Evolutionary conservation across 179 eudicot genomes (phyloP).

Genomic region (Beta macrorhiza): DNA sequence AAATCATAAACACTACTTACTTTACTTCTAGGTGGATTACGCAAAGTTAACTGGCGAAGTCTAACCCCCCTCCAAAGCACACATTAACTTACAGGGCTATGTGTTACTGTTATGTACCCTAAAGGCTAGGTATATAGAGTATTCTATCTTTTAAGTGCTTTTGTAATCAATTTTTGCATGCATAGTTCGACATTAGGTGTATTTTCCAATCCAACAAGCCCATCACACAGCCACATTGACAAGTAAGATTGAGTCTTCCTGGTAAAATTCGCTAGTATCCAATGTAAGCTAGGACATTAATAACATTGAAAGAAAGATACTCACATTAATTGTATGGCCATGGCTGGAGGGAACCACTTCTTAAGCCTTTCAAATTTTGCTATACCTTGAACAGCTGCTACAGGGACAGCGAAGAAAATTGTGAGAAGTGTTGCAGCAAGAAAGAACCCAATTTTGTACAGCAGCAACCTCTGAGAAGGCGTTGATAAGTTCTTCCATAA

Average conservation of each 20-base stretch:
- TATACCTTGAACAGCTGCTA: slow-evolving; percentile 89
- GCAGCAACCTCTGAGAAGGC: slow-evolving; percentile 55
- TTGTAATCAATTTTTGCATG: background rate
- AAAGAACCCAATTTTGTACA: slow-evolving; percentile 62
- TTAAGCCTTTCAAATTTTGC: slow-evolving; percentile 75
- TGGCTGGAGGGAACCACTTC: slow-evolving; percentile 97
- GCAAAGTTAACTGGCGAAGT: background rate
- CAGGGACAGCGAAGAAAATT: slow-evolving; percentile 80
- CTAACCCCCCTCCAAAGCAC: background rate
- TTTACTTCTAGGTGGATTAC: background rate
- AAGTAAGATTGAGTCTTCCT: background rate
- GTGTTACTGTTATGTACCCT: background rate
- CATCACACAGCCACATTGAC: background rate
- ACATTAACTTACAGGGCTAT: background rate
- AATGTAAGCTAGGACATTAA: background rate
- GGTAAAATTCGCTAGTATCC: background rate
- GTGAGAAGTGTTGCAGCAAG: slow-evolving; percentile 71
- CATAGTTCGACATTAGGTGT: background rate
- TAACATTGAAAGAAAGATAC: slow-evolving; percentile 11
- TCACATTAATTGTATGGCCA: slow-evolving; percentile 80
- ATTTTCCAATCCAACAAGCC: background rate
- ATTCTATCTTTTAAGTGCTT: background rate
- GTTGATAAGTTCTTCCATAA: slow-evolving; percentile 77
- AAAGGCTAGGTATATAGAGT: background rate
- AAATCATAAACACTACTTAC: background rate